Evolutionary conservation across 2,329 filamentous ascomycete genomes (phyloP).

Genomic region (Tolypocladium endophyticum): DNA sequence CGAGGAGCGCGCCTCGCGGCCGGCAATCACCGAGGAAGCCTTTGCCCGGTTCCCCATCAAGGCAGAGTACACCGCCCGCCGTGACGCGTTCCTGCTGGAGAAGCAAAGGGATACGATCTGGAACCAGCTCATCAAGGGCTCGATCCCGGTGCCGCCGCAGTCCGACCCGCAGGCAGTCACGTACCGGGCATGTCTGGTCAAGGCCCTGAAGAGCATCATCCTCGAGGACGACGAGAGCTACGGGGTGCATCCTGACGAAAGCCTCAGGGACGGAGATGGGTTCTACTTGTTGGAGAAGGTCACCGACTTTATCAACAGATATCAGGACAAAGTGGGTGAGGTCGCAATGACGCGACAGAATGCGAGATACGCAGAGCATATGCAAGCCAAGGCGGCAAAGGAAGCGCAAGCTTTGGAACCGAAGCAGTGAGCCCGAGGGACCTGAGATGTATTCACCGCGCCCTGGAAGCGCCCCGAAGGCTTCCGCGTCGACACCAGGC

Average conservation of each 20-base stretch:
- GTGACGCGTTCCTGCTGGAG: conserved; percentile 29
- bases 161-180: conserved; percentile 12
- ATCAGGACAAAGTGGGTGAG: conserved; percentile 27
- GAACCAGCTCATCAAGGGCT: conserved; percentile 31
- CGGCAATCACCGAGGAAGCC: conserved; percentile 39
- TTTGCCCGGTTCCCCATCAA: conserved; percentile 38
- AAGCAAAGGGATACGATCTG: conserved; percentile 31
- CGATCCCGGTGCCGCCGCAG: conserved; percentile 13
- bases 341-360: conserved; percentile 18
- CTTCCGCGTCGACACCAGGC: background rate
- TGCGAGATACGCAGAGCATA: conserved; percentile 2
- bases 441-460: background rate
- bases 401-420: background rate
- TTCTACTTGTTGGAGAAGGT: conserved; percentile 33
- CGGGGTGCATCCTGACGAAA: conserved; percentile 16
- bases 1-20: conserved; percentile 20
- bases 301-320: conserved; percentile 26
- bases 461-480: background rate
- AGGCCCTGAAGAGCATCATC: conserved; percentile 39
- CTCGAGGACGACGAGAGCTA: conserved; percentile 31
- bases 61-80: conserved; percentile 30
- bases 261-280: conserved; percentile 24
- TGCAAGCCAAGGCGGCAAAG: background rate
- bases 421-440: background rate
- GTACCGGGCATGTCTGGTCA: conserved; percentile 23